phyloP scores from a whole-genome alignment of 2,329 filamentous ascomycete genomes.

The Neofusicoccum cordaticola region DNA sequence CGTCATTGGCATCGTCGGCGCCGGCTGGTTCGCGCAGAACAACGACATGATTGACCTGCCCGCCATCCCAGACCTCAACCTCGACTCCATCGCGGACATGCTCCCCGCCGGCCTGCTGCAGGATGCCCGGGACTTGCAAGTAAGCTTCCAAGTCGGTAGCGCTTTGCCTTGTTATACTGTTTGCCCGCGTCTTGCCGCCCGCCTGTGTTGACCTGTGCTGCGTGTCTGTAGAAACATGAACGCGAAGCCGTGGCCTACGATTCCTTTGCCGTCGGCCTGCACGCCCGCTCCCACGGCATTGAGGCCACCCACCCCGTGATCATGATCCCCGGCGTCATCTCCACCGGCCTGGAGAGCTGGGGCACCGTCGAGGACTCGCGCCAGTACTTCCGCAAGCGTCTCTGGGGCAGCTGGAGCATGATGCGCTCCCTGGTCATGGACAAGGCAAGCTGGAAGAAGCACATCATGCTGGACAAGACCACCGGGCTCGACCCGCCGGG shows the following conservation, averaged over 20 bases:
- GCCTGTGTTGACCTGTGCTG: not conserved
- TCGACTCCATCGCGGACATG: constrained; percentile 83
- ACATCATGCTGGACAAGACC: constrained; percentile 92
- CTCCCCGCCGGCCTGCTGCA: constrained; percentile 80
- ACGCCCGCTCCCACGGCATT: constrained; percentile 77
- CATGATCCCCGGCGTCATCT: constrained; percentile 97
- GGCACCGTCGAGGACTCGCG: constrained; percentile 76
- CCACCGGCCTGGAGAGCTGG: constrained; percentile 95
- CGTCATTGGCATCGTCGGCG: constrained; percentile 83
- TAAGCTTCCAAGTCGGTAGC: constrained; percentile 42
- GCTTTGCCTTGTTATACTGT: not conserved
- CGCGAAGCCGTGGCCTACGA: constrained; percentile 88
- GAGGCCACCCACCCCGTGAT: constrained; percentile 82
- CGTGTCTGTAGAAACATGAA: constrained; percentile 66
- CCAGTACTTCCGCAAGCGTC: constrained; percentile 86
- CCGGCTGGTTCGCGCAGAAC: constrained; percentile 83
- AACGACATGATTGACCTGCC: constrained; percentile 89
- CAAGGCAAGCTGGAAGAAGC: constrained; percentile 90
- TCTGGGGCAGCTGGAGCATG: constrained; percentile 99
- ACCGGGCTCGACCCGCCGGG: constrained; percentile 84
- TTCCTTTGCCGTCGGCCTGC: constrained; percentile 85
- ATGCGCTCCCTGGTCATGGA: constrained; percentile 92
- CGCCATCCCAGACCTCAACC: constrained; percentile 65
- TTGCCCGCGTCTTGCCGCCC: not conserved
- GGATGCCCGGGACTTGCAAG: constrained; percentile 82